Evolutionary conservation across 148 eudicot genomes (phyloP).

Genomic region (Agrostemma githago): DNA sequence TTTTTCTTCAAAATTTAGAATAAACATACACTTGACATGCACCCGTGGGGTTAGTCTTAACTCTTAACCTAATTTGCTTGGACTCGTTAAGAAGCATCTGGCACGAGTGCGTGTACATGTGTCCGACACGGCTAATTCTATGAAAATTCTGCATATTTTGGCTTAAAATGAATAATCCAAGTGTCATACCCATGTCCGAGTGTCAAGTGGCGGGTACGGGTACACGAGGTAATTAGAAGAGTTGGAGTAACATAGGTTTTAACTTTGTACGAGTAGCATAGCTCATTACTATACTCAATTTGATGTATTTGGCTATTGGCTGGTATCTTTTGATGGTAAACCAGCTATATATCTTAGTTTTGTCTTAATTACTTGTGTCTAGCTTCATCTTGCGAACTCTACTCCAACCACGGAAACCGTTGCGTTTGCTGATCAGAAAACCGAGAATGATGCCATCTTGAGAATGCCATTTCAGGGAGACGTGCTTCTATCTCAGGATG

Average conservation of each 20-base stretch:
- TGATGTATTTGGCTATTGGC: background rate
- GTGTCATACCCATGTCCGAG: no score
- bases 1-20: no score
- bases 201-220: no score
- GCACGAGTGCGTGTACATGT: no score
- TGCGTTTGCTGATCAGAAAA: conserved; percentile 17
- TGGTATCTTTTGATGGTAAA: background rate
- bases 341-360: conserved; percentile 5
- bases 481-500: conserved; percentile 19
- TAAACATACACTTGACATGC: background rate
- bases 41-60: background rate
- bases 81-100: no score
- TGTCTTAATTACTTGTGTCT: conserved; percentile 5
- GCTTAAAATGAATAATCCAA: no score
- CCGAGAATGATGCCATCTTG: conserved; percentile 18
- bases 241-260: no score
- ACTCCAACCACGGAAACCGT: conserved; percentile 16
- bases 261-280: background rate
- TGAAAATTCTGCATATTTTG: no score
- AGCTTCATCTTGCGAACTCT: conserved; percentile 13
- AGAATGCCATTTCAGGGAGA: conserved; percentile 18
- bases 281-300: background rate
- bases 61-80: no score
- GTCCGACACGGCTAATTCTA: no score
- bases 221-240: no score